These are phyloP conservation scores for Globisporangium paroecandrum DNA, from an alignment of 352 stramenopile genomes.

Conservation along the genomic window DNA sequence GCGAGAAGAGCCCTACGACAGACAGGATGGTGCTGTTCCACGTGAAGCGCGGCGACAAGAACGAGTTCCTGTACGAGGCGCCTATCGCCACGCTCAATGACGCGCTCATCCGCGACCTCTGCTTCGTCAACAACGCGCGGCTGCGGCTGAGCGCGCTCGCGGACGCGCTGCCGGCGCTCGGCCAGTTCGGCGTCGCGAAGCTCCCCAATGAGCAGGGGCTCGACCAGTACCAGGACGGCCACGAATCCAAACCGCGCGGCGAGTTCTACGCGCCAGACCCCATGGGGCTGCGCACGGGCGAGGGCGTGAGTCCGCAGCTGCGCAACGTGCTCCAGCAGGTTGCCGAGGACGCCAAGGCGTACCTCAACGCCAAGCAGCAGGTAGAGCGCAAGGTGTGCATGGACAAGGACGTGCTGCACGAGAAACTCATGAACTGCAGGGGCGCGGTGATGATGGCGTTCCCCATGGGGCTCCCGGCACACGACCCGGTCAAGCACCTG, in stretches of 20 bases:
- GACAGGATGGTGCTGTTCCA: constrained; percentile 84
- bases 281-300: constrained; percentile 81
- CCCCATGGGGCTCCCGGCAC: constrained; percentile 91
- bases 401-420: constrained; percentile 60
- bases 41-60: constrained; percentile 84
- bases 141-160: constrained; percentile 67
- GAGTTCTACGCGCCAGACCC: constrained; percentile 87
- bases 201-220: constrained; percentile 77
- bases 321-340: constrained; percentile 74
- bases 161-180: constrained; percentile 76
- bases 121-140: constrained; percentile 78
- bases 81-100: constrained; percentile 75
- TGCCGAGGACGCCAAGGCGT: constrained; percentile 67
- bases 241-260: constrained; percentile 47
- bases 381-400: constrained; percentile 63
- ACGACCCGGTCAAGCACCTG: constrained; percentile 85
- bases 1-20: background rate
- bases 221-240: constrained; percentile 78
- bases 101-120: constrained; percentile 79
- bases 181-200: constrained; percentile 85
- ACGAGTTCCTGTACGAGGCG: constrained; percentile 91
- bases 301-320: constrained; percentile 84
- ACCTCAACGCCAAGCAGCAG: constrained; percentile 66
- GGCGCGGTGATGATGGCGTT: constrained; percentile 93
- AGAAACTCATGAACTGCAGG: constrained; percentile 92